phyloP scores from a whole-genome alignment of 441 rosid genomes.

The Eutrema salsugineum region DNA sequence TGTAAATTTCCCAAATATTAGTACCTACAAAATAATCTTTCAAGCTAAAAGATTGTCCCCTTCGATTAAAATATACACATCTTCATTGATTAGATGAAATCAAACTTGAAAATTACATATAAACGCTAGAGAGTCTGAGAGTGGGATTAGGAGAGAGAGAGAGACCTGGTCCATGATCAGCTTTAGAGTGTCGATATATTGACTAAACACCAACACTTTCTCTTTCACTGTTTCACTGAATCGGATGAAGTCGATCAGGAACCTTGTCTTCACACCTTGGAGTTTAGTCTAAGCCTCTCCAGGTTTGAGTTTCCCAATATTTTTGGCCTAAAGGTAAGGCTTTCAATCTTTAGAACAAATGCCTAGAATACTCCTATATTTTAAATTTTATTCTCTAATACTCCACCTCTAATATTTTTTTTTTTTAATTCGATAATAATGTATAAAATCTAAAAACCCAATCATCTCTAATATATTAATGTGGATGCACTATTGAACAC shows the following conservation, averaged over 20 bases:
- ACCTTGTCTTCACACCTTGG: constrained; percentile 63
- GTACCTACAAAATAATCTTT: constrained; percentile 3
- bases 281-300: constrained; percentile 25
- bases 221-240: constrained; percentile 42
- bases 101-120: background rate
- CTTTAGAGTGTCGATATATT: constrained; percentile 43
- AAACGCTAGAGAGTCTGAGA: too few relatives aligned
- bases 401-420: too few relatives aligned
- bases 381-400: too few relatives aligned
- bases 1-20: background rate
- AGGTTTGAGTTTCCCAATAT: constrained; percentile 16
- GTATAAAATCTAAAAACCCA: too few relatives aligned
- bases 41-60: background rate
- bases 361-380: too few relatives aligned
- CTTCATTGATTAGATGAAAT: background rate
- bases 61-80: background rate
- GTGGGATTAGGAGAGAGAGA: too few relatives aligned
- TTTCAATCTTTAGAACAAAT: constrained; percentile 18
- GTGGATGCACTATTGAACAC: too few relatives aligned
- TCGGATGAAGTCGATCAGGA: constrained; percentile 50
- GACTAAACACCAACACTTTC: constrained; percentile 73
- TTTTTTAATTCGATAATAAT: too few relatives aligned
- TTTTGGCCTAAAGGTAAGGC: background rate
- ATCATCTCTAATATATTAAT: too few relatives aligned
- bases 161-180: constrained; percentile 46